Conservation (phyloP, 306 rosid genomes). For the Glycine tomentella region DNA sequence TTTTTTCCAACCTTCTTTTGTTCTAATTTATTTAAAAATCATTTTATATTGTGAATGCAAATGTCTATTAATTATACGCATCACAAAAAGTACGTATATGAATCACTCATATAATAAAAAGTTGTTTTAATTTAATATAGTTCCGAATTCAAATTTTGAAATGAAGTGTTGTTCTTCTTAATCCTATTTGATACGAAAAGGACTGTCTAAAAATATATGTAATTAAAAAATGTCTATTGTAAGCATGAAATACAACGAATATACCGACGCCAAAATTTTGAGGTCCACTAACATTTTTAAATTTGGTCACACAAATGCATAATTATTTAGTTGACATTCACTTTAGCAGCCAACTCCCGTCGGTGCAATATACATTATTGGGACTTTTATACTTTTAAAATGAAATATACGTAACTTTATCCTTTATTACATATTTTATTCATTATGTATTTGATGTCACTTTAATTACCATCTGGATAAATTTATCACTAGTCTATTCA, state of each 20-base stretch:
- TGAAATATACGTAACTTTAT: neutral
- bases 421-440: neutral
- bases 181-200: no score
- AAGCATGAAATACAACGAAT: neutral
- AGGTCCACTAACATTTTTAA: neutral
- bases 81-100: neutral
- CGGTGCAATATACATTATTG: constrained; percentile 37
- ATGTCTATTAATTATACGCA: neutral
- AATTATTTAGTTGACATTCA: neutral
- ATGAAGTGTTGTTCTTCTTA: no score
- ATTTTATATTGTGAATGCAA: no score
- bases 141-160: no score
- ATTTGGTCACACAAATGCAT: constrained; percentile 2
- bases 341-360: constrained; percentile 3
- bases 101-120: no score
- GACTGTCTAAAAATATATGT: no score
- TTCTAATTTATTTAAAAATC: neutral
- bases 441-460: neutral
- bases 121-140: no score
- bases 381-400: neutral
- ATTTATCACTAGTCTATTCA: constrained; percentile 9
- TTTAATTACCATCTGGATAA: neutral
- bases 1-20: neutral
- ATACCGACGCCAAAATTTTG: neutral
- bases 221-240: neutral